Percentiles rank a stretch among this genome's conserved stretches.
Evolutionary conservation across 805 yeast species (phyloP).

Genomic region (Metschnikowia gelsemii): DNA sequence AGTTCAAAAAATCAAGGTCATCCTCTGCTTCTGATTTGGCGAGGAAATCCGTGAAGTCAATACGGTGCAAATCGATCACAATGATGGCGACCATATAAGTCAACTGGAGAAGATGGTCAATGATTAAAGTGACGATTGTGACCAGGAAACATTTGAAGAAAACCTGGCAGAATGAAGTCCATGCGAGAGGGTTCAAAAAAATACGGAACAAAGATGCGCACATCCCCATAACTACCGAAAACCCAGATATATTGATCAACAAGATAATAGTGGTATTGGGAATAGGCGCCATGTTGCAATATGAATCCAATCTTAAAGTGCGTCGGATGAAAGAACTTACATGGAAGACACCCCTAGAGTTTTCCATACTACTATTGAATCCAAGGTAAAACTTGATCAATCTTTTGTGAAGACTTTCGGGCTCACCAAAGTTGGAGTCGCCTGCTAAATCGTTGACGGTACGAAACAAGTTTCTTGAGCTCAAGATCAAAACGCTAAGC

Average conservation of each 20-base stretch:
- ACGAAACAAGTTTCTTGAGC: constrained; percentile 31
- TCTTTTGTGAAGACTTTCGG: constrained; percentile 25
- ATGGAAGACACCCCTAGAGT: constrained; percentile 16
- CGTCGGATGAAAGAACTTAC: constrained; percentile 14
- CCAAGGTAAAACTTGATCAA: constrained; percentile 34
- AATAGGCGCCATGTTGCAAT: constrained; percentile 14
- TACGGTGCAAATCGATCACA: constrained; percentile 62
- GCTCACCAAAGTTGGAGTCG: constrained; percentile 22
- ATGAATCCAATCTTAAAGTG: constrained; percentile 10
- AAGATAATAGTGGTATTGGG: constrained; percentile 29
- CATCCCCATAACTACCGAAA: constrained; percentile 10
- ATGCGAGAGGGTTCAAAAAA: background rate
- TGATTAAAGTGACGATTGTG: constrained; percentile 42
- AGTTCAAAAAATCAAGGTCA: constrained; percentile 16
- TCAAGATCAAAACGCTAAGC: constrained; percentile 27
- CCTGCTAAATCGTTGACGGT: constrained; percentile 30
- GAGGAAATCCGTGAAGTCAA: constrained; percentile 56
- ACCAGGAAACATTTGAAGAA: background rate
- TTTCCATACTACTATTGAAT: constrained; percentile 19
- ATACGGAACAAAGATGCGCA: constrained; percentile 6
- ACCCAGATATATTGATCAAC: constrained; percentile 21
- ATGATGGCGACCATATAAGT: constrained; percentile 66
- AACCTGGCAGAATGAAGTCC: background rate
- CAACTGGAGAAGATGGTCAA: constrained; percentile 61
- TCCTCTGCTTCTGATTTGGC: constrained; percentile 7